Evolutionary conservation across 495 filamentous ascomycete genomes (phyloP), one percentile per base, ranked within the genome.

Genomic region (Penicillium fimorum): DNA sequence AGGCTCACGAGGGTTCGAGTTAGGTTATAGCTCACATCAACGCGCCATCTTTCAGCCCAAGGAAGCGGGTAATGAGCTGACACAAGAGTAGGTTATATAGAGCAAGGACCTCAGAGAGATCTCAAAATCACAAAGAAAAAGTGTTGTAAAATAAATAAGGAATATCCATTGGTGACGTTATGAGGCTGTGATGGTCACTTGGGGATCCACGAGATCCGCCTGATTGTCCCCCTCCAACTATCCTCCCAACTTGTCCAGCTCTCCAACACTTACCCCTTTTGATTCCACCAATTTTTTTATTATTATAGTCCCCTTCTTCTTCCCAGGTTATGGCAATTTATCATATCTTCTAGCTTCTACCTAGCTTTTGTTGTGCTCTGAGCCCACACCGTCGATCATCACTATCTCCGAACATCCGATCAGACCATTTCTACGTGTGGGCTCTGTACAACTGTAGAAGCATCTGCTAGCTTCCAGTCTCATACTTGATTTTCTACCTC

Each of bases 1-100:
- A 22, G 38, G 27, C 1, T 44, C 17, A 38, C 6, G 35, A 38
- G 7, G 47, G 13, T 13, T 45, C 6, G 22, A 25, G 29, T 45
- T 44, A 20, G 9, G 11, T 29, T 30, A 30, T 33, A 35, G 18
- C 45, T 56, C 54, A 56, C 52, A 47, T 54, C 52, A 54, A 54
- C 15, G 27, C 41, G 40, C 52, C 52, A 54, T 54, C 5, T 37
- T 54, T 27, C 17, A 38, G 30, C 22, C 43, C 9, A 15, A 24
- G 20, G 44, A 30, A 47, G 51, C 1, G 37, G 10, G 2, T n/a
- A 24, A 18, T 13, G n/a, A 29, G 25, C 25, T 27, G 24, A 18
- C 25, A 11, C 24, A 18, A 27, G 1, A 47, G 44, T 45, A 27
- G 27, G n/a, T 47, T n/a, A 30, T 30, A 30, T 18, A 11, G 25